Conservation (phyloP, 805 yeast species). For the Yarrowia bubula region DNA sequence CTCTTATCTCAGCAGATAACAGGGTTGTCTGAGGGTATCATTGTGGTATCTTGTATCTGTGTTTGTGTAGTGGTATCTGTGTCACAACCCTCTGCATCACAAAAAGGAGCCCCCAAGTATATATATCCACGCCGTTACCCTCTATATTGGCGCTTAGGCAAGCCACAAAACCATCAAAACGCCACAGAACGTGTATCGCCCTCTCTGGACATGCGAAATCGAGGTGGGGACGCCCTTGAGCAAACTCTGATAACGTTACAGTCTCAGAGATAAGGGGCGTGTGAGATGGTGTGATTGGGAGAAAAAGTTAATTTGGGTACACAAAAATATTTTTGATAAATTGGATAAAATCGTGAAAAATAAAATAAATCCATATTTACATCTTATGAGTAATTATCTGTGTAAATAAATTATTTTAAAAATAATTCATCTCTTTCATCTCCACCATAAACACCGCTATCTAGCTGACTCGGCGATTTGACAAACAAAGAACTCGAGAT, state of each 20-base stretch:
- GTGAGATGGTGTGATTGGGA: constrained; percentile 12
- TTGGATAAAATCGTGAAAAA: no score
- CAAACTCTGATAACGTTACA: background rate
- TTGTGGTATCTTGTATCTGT: background rate
- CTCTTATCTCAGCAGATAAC: background rate
- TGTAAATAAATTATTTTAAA: background rate
- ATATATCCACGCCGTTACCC: constrained; percentile 4
- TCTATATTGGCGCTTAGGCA: constrained; percentile 20
- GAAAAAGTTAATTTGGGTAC: background rate
- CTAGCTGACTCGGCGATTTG: constrained; percentile 1
- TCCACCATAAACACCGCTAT: background rate
- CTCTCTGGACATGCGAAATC: background rate
- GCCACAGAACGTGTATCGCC: background rate
- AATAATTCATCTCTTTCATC: no score
- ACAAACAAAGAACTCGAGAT: background rate
- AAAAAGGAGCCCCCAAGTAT: no score
- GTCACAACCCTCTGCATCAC: no score
- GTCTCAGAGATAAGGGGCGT: background rate
- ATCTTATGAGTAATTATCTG: background rate
- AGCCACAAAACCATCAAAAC: constrained; percentile 9
- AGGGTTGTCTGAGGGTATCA: background rate
- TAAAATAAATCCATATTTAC: background rate
- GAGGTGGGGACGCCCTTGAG: background rate
- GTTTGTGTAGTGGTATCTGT: no score
- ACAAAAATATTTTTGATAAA: background rate